phyloP scores from a whole-genome alignment of 176 grass and related monocot species.

The Rhynchospora tenuis region DNA sequence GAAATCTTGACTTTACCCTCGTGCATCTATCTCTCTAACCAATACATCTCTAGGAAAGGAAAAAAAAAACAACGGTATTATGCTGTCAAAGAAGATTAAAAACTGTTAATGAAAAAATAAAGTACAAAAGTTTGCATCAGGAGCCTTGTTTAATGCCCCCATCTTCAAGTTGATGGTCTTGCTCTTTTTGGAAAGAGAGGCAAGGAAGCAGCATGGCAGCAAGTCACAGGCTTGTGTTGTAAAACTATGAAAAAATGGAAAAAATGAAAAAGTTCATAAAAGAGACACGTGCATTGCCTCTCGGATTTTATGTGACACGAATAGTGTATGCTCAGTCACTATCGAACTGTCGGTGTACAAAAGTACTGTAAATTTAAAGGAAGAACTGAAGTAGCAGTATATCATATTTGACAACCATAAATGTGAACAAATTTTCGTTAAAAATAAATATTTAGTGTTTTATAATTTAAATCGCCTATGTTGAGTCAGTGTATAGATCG shows the following conservation, averaged over 20 bases:
- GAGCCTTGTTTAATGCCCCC: not conserved
- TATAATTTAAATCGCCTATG: no score
- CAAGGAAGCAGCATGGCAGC: not conserved
- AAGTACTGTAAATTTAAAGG: not conserved
- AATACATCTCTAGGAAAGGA: not conserved
- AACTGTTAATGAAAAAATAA: not conserved
- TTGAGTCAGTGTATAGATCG: no score
- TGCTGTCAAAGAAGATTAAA: not conserved
- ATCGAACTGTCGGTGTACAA: not conserved
- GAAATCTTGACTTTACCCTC: slow-evolving; percentile 25
- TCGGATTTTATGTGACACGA: not conserved
- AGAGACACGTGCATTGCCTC: not conserved
- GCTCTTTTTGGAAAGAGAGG: not conserved
- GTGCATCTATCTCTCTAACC: not conserved
- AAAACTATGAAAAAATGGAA: not conserved
- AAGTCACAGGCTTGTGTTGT: not conserved
- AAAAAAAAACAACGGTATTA: not conserved
- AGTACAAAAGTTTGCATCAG: not conserved
- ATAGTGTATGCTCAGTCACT: not conserved
- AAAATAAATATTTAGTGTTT: no score
- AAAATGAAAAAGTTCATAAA: not conserved
- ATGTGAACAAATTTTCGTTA: no score
- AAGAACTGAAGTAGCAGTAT: no score
- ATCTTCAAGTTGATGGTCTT: not conserved
- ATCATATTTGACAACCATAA: no score